Conservation (phyloP, 306 rosid genomes). For the Inga leiocalycina region DNA sequence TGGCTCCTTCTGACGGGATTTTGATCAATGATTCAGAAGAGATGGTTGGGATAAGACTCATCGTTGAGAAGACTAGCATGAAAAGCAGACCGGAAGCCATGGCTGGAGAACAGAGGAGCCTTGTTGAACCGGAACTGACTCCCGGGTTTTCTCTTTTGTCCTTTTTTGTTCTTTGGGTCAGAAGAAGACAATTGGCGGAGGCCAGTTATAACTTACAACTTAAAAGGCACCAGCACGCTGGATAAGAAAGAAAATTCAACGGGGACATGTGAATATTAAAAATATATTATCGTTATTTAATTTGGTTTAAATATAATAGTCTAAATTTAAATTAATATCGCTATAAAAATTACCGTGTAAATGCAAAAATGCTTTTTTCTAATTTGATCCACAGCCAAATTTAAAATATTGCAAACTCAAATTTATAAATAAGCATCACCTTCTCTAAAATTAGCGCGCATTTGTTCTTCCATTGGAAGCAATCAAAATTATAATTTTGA, state of each 20-base stretch:
- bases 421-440: not conserved
- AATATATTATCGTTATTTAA: not conserved
- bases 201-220: not conserved
- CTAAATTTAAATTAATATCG: too few relatives aligned
- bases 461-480: not conserved
- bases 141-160: constrained; percentile 23
- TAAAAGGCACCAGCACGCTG: not conserved
- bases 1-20: constrained; percentile 36
- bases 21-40: constrained; percentile 40
- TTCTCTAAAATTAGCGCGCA: not conserved
- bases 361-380: not conserved
- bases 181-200: not conserved
- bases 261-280: not conserved
- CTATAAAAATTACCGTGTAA: too few relatives aligned
- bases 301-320: too few relatives aligned
- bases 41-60: constrained; percentile 17
- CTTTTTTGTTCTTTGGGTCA: not conserved
- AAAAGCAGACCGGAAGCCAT: constrained; percentile 33
- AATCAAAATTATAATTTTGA: too few relatives aligned
- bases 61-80: constrained; percentile 24
- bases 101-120: constrained; percentile 44
- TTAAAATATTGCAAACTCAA: too few relatives aligned
- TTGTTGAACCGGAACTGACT: constrained; percentile 18
- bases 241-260: not conserved
- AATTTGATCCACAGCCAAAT: not conserved